Percentiles rank a stretch among this genome's conserved stretches.
Conservation (phyloP, 2,329 filamentous ascomycete species). For the Nigrograna mackinnonii region DNA sequence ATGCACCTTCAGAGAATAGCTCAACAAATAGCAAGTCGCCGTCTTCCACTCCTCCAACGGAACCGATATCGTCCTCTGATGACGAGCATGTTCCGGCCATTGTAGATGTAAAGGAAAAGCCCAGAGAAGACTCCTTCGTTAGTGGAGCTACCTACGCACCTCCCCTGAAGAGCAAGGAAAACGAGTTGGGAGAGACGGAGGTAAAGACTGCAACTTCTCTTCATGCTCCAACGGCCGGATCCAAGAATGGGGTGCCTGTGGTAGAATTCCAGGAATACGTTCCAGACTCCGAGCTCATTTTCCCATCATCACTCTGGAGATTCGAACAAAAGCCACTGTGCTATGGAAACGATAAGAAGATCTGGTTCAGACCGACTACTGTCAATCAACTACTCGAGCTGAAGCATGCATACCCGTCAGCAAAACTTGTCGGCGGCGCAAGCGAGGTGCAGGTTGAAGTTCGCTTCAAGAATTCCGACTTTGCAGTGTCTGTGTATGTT, state of each 20-base stretch:
- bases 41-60: conserved; percentile 31
- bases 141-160: conserved; percentile 35
- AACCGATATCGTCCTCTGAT: conserved; percentile 26
- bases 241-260: conserved; percentile 55
- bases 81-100: conserved; percentile 31
- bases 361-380: conserved; percentile 88
- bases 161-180: conserved; percentile 40
- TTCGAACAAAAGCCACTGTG: conserved; percentile 77
- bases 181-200: conserved; percentile 36
- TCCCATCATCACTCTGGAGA: conserved; percentile 80
- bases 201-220: conserved; percentile 52
- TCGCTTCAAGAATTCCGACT: conserved; percentile 93
- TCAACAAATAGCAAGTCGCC: conserved; percentile 28
- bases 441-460: conserved; percentile 97
- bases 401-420: conserved; percentile 81
- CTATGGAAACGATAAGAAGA: conserved; percentile 91
- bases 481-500: conserved; percentile 85
- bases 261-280: conserved; percentile 86
- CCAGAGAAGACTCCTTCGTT: conserved; percentile 22
- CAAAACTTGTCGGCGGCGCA: conserved; percentile 92
- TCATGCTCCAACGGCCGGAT: conserved; percentile 53
- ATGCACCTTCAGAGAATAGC: conserved; percentile 32
- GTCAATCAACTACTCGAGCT: conserved; percentile 85
- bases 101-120: conserved; percentile 21
- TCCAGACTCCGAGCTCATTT: conserved; percentile 89